Percentiles rank a stretch among this genome's conserved stretches.
phyloP scores from a whole-genome alignment of 495 filamentous ascomycete species.

The Lentithecium fluviatile region DNA sequence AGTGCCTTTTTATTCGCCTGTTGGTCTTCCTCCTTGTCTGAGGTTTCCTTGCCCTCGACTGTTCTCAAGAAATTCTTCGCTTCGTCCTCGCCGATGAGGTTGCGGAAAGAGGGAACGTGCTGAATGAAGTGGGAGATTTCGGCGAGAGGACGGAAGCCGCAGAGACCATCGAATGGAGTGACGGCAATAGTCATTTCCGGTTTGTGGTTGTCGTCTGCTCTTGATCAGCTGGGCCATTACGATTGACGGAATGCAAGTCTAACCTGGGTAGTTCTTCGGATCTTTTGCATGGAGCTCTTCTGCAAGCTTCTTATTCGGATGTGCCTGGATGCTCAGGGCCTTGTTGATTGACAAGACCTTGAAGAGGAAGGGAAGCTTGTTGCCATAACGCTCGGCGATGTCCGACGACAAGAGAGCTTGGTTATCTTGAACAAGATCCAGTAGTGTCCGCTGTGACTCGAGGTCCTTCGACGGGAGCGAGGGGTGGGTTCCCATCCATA shows the following conservation, averaged over 20 bases:
- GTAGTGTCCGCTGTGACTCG: slow-evolving; percentile 76
- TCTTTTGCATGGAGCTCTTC: slow-evolving; percentile 83
- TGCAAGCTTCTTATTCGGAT: slow-evolving; percentile 96
- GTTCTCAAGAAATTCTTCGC: slow-evolving; percentile 67
- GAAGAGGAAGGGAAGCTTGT: slow-evolving; percentile 92
- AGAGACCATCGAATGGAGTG: slow-evolving; percentile 92
- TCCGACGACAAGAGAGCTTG: slow-evolving; percentile 70
- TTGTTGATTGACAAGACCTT: slow-evolving; percentile 94
- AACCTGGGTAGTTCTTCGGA: slow-evolving; percentile 86
- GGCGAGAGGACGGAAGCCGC: slow-evolving; percentile 83
- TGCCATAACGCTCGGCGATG: slow-evolving; percentile 67
- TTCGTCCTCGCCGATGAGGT: slow-evolving; percentile 69
- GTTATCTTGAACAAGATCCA: slow-evolving; percentile 89
- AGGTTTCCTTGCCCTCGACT: slow-evolving; percentile 64
- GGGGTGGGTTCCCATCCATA: slow-evolving; percentile 99
- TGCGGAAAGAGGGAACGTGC: slow-evolving; percentile 67
- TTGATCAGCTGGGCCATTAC: neutral
- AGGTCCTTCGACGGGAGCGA: slow-evolving; percentile 91
- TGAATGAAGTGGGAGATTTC: slow-evolving; percentile 87
- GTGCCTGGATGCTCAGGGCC: slow-evolving; percentile 93
- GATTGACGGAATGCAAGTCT: neutral
- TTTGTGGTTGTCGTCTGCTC: slow-evolving; percentile 93
- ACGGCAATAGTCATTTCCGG: slow-evolving; percentile 98
- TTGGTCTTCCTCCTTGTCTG: slow-evolving; percentile 56
- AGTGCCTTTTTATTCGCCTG: slow-evolving; percentile 77